Conservation (phyloP, 306 rosid genomes). For the Carpinus fangiana region DNA sequence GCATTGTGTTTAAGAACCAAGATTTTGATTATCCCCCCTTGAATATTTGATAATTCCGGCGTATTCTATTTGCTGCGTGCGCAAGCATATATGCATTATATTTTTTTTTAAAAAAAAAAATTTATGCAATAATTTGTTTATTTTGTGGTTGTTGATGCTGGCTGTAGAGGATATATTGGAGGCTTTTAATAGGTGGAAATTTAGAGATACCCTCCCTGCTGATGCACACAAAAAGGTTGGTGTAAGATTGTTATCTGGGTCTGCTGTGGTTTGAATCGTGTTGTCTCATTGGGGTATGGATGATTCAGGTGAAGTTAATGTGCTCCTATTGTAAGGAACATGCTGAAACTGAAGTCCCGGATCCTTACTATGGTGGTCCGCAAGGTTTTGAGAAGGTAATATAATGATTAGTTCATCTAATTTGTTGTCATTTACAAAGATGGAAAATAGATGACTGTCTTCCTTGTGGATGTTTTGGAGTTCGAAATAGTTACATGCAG, state of each 20-base stretch:
- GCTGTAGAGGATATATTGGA: constrained; percentile 68
- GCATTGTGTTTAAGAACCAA: constrained; percentile 8
- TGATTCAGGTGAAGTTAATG: constrained; percentile 78
- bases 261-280: constrained; percentile 1
- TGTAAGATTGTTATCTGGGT: not conserved
- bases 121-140: not conserved
- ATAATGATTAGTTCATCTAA: constrained; percentile 13
- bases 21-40: constrained; percentile 9
- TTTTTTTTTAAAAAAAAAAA: not conserved
- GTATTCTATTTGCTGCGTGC: too few relatives aligned
- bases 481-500: not conserved
- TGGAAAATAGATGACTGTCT: constrained; percentile 7
- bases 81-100: not conserved
- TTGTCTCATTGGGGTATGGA: constrained; percentile 15
- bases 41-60: not conserved
- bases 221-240: constrained; percentile 77
- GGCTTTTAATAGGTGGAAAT: constrained; percentile 69
- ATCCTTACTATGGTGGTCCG: constrained; percentile 88
- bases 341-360: constrained; percentile 84
- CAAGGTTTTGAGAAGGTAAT: constrained; percentile 94
- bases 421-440: constrained; percentile 2
- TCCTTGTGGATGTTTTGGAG: constrained; percentile 2
- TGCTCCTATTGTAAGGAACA: constrained; percentile 82
- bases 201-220: constrained; percentile 55
- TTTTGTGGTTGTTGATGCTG: constrained; percentile 30